phyloP scores from a whole-genome alignment of 2,329 filamentous ascomycete species.

The Ilyonectria robusta region DNA sequence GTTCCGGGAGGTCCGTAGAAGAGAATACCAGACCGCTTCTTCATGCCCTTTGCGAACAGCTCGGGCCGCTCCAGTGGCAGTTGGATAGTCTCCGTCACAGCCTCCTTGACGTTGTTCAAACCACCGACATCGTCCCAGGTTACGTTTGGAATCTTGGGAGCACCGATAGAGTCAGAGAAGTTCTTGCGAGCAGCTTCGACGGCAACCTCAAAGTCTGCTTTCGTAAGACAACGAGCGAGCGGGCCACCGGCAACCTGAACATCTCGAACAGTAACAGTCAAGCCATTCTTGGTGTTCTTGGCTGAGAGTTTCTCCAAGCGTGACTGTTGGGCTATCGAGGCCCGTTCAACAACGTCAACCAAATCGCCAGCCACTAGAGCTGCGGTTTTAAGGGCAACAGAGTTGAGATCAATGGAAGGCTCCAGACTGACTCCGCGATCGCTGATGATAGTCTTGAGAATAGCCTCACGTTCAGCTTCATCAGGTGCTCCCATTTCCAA shows the following conservation, averaged over 20 bases:
- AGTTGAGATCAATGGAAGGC: constrained; percentile 84
- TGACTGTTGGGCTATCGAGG: constrained; percentile 80
- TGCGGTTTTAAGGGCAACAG: constrained; percentile 94
- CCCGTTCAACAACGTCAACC: constrained; percentile 93
- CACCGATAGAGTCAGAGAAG: constrained; percentile 96
- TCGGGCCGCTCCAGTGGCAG: constrained; percentile 92
- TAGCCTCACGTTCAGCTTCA: constrained; percentile 91
- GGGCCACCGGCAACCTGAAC: constrained; percentile 91
- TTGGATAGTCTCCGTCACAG: constrained; percentile 97
- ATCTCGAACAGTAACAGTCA: constrained; percentile 78
- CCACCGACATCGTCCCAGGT: constrained; percentile 97
- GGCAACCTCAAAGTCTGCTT: constrained; percentile 89
- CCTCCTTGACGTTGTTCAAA: constrained; percentile 93
- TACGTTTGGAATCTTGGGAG: constrained; percentile 97
- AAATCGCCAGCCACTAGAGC: constrained; percentile 95
- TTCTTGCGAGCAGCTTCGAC: constrained; percentile 97
- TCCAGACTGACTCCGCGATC: constrained; percentile 84
- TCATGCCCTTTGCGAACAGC: constrained; percentile 96
- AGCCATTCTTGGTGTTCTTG: constrained; percentile 55
- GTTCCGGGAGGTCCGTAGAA: constrained; percentile 95
- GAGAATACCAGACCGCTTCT: constrained; percentile 93
- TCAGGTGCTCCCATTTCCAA: constrained; percentile 94
- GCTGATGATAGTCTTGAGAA: constrained; percentile 83
- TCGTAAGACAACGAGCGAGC: constrained; percentile 82
- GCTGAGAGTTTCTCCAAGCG: constrained; percentile 82